A percentile compares a stretch with the other conserved stretches of the same genome.
phyloP scores from a whole-genome alignment of 2,329 filamentous ascomycete genomes.

The Beauveria australis region DNA sequence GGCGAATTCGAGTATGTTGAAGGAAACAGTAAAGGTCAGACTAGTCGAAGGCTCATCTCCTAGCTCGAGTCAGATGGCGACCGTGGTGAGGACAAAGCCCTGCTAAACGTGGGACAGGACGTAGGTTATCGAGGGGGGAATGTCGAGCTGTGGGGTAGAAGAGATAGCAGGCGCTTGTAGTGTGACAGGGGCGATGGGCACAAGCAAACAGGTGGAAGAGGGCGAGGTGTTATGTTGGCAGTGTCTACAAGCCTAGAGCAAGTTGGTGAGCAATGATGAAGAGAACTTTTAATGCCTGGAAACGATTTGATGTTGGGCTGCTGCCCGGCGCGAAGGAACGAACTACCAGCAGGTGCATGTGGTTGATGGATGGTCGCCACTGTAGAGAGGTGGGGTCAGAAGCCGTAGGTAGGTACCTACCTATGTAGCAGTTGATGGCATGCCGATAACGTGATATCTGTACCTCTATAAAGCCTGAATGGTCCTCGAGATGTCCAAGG shows the following conservation, averaged over 20 bases:
- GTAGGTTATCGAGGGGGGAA: conserved; percentile 7
- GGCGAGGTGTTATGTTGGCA: background rate
- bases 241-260: background rate
- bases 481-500: no score
- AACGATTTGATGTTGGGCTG: conserved; percentile 8
- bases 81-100: conserved; percentile 6
- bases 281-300: background rate
- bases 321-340: background rate
- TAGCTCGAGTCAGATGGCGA: conserved; percentile 2
- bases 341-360: background rate
- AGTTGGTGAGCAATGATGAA: background rate
- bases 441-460: conserved; percentile 4
- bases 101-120: conserved; percentile 3
- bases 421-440: background rate
- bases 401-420: background rate
- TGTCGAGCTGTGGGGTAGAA: conserved; percentile 9
- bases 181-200: background rate
- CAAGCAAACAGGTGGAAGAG: background rate
- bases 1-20: conserved; percentile 2
- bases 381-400: background rate
- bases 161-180: conserved; percentile 7
- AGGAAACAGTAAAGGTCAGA: background rate
- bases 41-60: background rate
- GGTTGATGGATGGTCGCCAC: background rate
- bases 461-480: no score